These are phyloP conservation scores for Ascochyta viciae-villosae DNA, from an alignment of 2,329 filamentous ascomycete species.

Conservation along the genomic window DNA sequence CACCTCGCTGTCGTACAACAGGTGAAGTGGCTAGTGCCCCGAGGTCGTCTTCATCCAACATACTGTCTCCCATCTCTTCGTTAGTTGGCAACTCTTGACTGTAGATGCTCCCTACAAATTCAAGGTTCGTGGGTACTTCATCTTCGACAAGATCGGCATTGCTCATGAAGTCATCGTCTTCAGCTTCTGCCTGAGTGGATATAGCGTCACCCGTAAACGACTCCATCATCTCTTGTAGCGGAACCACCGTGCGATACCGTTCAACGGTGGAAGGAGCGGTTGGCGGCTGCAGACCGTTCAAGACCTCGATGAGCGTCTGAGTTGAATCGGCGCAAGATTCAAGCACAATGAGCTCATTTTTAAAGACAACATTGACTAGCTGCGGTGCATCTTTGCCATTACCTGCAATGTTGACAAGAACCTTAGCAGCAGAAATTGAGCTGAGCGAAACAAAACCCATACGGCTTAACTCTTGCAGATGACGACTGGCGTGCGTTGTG, in stretches of 20 bases:
- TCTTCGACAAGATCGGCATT: slow-evolving; percentile 50
- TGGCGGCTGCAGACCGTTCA: slow-evolving; percentile 83
- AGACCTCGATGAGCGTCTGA: slow-evolving; percentile 81
- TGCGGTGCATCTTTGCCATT: slow-evolving; percentile 66
- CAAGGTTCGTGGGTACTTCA: slow-evolving; percentile 49
- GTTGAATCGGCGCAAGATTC: slow-evolving; percentile 98
- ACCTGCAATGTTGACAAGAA: slow-evolving; percentile 66
- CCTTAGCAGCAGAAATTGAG: slow-evolving; percentile 82
- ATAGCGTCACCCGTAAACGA: slow-evolving; percentile 91
- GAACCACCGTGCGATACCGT: slow-evolving; percentile 88
- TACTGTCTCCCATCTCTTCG: slow-evolving; percentile 52
- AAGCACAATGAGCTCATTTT: slow-evolving; percentile 84
- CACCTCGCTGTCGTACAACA: slow-evolving; percentile 41
- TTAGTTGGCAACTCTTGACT: slow-evolving; percentile 52
- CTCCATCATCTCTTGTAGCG: slow-evolving; percentile 84
- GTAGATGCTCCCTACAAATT: slow-evolving; percentile 65
- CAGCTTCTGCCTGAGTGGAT: slow-evolving; percentile 65
- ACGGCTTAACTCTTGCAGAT: slow-evolving; percentile 60
- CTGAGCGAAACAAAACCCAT: slow-evolving; percentile 86
- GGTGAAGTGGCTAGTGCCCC: slow-evolving; percentile 45
- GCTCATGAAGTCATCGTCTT: slow-evolving; percentile 51
- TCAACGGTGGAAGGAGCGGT: slow-evolving; percentile 80
- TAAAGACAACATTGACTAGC: slow-evolving; percentile 78
- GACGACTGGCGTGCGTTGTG: slow-evolving; percentile 44
- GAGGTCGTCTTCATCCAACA: slow-evolving; percentile 51